A percentile compares a stretch with the other conserved stretches of the same genome.
Conservation (phyloP, 352 stramenopile species). For the Phytophthora idaei region DNA sequence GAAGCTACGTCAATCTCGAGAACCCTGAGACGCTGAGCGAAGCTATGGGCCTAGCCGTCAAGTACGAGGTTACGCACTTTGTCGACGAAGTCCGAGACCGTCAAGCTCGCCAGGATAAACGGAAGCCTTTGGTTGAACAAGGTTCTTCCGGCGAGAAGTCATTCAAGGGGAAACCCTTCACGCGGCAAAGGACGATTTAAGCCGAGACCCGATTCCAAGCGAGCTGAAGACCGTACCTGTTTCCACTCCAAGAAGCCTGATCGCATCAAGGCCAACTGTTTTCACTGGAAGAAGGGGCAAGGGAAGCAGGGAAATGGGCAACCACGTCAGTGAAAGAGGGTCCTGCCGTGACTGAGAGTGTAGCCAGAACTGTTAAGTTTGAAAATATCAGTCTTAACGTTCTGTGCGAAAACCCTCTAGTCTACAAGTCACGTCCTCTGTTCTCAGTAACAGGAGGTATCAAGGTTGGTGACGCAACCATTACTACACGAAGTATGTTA, state of each 20-base stretch:
- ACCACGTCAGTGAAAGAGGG: not conserved
- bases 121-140: too few relatives aligned
- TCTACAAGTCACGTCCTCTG: slow-evolving; percentile 10
- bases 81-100: not conserved
- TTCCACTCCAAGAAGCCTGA: not conserved
- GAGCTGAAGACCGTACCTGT: not conserved
- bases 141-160: not conserved
- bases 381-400: slow-evolving; percentile 12
- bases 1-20: slow-evolving; percentile 9
- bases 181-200: not conserved
- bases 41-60: slow-evolving; percentile 7
- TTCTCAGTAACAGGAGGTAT: slow-evolving; percentile 13
- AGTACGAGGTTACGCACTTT: slow-evolving; percentile 7
- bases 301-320: not conserved
- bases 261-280: not conserved
- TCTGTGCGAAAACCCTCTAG: slow-evolving; percentile 17
- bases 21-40: slow-evolving; percentile 5
- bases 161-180: not conserved
- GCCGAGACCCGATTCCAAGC: not conserved
- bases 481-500: too few relatives aligned
- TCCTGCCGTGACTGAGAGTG: not conserved
- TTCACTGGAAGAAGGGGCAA: not conserved
- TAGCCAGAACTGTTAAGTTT: slow-evolving; percentile 4
- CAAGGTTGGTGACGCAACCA: too few relatives aligned
- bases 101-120: too few relatives aligned